Conservation (phyloP, 192 early-diverging fungal genomes). For the Coemansia javaensis region DNA sequence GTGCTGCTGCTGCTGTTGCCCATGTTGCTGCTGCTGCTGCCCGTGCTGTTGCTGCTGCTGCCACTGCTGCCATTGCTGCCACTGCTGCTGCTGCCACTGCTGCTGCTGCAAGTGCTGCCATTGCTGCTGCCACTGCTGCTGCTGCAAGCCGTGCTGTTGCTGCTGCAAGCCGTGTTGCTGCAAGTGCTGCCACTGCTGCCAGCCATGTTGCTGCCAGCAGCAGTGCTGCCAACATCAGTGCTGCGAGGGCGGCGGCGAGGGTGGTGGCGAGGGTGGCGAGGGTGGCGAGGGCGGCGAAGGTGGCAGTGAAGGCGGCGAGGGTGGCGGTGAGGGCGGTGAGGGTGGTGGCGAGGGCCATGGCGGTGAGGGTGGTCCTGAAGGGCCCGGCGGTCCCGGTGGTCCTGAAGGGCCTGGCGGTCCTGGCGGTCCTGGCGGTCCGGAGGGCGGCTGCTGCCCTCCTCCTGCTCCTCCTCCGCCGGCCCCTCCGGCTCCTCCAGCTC, state of each 20-base stretch:
- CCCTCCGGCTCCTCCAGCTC: not conserved
- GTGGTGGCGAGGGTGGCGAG: slow-evolving; percentile 6
- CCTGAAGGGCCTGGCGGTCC: slow-evolving; percentile 3
- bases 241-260: slow-evolving; percentile 9
- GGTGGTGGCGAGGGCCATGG: slow-evolving; percentile 2
- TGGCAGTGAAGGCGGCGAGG: slow-evolving; percentile 15
- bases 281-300: slow-evolving; percentile 4
- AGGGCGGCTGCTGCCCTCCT: slow-evolving; percentile 1
- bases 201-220: slow-evolving; percentile 9
- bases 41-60: slow-evolving; percentile 30
- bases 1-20: slow-evolving; percentile 29
- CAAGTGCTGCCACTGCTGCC: slow-evolving; percentile 27
- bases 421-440: slow-evolving; percentile 3
- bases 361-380: not conserved
- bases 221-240: slow-evolving; percentile 17
- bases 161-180: slow-evolving; percentile 43
- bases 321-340: too few relatives aligned
- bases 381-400: slow-evolving; percentile 3
- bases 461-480: slow-evolving; percentile 14
- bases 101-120: slow-evolving; percentile 42
- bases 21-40: slow-evolving; percentile 31
- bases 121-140: slow-evolving; percentile 47
- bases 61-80: slow-evolving; percentile 18
- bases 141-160: slow-evolving; percentile 43
- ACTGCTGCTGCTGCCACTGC: slow-evolving; percentile 27